Percentiles rank a stretch among this genome's conserved stretches.
These are phyloP conservation scores for Crithidia fasciculata DNA, from an alignment of 208 protist species.

Conservation along the genomic window DNA sequence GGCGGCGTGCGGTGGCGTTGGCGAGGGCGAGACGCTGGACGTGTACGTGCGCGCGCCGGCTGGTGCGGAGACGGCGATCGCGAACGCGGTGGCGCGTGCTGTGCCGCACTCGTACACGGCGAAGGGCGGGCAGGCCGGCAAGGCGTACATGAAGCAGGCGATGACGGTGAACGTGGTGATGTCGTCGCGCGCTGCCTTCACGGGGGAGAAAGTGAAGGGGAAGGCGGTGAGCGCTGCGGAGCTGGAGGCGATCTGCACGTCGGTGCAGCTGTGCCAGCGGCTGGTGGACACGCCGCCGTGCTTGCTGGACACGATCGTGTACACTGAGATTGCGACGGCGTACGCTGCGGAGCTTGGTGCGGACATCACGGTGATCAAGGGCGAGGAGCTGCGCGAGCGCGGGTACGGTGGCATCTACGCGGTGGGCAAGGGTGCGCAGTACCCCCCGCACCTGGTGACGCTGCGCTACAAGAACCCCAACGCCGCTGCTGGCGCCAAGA, in stretches of 20 bases:
- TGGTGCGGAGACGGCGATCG: slow-evolving; percentile 43
- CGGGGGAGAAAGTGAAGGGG: slow-evolving; percentile 38
- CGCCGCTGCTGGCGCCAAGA: slow-evolving; percentile 37
- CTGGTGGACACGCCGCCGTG: slow-evolving; percentile 84
- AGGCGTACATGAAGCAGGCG: slow-evolving; percentile 34
- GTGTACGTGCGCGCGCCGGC: slow-evolving; percentile 55
- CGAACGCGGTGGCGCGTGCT: slow-evolving; percentile 58
- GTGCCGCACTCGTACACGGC: slow-evolving; percentile 56
- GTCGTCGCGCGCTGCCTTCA: slow-evolving; percentile 43
- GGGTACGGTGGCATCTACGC: slow-evolving; percentile 82
- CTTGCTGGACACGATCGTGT: slow-evolving; percentile 76
- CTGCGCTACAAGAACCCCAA: slow-evolving; percentile 66
- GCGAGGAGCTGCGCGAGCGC: slow-evolving; percentile 70
- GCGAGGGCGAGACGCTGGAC: slow-evolving; percentile 43
- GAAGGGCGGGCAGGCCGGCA: slow-evolving; percentile 39
- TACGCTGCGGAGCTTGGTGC: slow-evolving; percentile 56
- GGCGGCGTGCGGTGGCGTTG: slow-evolving; percentile 29
- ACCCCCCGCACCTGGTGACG: slow-evolving; percentile 73
- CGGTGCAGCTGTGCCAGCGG: slow-evolving; percentile 81
- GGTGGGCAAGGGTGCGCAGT: slow-evolving; percentile 73
- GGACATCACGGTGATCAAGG: slow-evolving; percentile 64
- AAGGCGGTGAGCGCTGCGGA: slow-evolving; percentile 31
- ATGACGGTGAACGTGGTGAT: slow-evolving; percentile 56
- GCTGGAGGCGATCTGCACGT: slow-evolving; percentile 58
- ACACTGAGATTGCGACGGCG: slow-evolving; percentile 65